phyloP scores from a whole-genome alignment of 148 eudicot species.

The Fagopyrum tataricum region DNA sequence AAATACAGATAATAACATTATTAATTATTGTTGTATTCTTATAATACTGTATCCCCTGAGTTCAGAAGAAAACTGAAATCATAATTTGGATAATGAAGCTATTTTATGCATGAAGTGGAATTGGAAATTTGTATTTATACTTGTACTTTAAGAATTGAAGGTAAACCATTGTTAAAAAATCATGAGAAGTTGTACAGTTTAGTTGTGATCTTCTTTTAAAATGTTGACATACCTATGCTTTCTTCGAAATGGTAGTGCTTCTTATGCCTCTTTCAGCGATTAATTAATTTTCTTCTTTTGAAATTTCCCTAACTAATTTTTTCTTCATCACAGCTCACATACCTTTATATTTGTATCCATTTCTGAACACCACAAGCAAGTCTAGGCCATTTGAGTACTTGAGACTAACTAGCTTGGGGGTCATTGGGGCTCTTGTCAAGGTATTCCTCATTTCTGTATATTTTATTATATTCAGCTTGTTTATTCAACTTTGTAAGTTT shows the following conservation, averaged over 20 bases:
- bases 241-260: not conserved
- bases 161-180: conserved; percentile 3
- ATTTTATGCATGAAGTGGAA: not conserved
- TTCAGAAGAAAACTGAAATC: not conserved
- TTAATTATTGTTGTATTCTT: not conserved
- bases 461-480: not conserved
- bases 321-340: conserved; percentile 73
- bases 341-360: conserved; percentile 90
- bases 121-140: not conserved
- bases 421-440: conserved; percentile 95
- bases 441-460: conserved; percentile 23
- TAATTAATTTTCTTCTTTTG: not conserved
- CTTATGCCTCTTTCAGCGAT: not conserved
- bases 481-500: not conserved
- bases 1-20: not conserved
- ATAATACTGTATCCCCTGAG: not conserved
- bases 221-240: not conserved
- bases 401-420: conserved; percentile 93
- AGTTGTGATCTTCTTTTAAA: not conserved
- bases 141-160: not conserved
- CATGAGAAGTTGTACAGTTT: not conserved
- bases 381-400: conserved; percentile 96
- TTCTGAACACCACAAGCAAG: conserved; percentile 93
- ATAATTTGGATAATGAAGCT: not conserved
- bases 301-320: not conserved